Evolutionary conservation across 2,329 filamentous ascomycete genomes (phyloP).

Genomic region (Lachnellula subtilissima): DNA sequence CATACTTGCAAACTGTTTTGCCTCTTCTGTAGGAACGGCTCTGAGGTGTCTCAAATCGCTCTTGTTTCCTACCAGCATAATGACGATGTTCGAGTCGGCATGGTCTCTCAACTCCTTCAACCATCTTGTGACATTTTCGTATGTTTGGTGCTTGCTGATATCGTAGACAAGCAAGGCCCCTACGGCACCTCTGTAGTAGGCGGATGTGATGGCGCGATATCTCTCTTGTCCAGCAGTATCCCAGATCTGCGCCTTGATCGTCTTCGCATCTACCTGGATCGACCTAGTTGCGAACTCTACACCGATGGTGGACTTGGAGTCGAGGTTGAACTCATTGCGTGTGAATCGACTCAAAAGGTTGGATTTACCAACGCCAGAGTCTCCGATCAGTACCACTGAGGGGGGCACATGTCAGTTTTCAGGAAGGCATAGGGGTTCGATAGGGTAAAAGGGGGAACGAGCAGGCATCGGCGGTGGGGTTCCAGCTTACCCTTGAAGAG

Average conservation of each 20-base stretch:
- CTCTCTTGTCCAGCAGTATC: conserved; percentile 98
- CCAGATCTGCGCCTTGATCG: conserved; percentile 99
- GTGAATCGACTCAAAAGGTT: conserved; percentile 99
- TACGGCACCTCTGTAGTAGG: conserved; percentile 97
- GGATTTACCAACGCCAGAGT: conserved; percentile 99
- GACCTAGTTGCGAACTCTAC: conserved; percentile 98
- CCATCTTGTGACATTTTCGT: conserved; percentile 98
- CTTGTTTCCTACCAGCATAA: conserved; percentile 99
- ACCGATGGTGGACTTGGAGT: conserved; percentile 99
- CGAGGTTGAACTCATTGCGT: conserved; percentile 99
- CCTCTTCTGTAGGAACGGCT: conserved; percentile 95
- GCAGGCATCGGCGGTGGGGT: conserved; percentile 23
- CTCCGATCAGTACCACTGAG: conserved; percentile 94
- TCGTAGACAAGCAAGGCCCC: conserved; percentile 98
- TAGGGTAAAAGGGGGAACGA: conserved; percentile 5
- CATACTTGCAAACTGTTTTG: conserved; percentile 94
- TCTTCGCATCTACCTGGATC: conserved; percentile 98
- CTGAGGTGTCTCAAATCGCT: conserved; percentile 98
- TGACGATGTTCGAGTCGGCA: conserved; percentile 97
- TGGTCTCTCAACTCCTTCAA: conserved; percentile 97
- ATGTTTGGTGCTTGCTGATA: conserved; percentile 99
- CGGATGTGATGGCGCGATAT: conserved; percentile 97
- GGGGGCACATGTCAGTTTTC: conserved; percentile 29
- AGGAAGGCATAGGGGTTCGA: conserved; percentile 18
- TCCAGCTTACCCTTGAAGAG: conserved; percentile 85